Evolutionary conservation across 116 monocot species (phyloP), one percentile per base, ranked within the genome.

Genomic region (Cymodocea nodosa): DNA sequence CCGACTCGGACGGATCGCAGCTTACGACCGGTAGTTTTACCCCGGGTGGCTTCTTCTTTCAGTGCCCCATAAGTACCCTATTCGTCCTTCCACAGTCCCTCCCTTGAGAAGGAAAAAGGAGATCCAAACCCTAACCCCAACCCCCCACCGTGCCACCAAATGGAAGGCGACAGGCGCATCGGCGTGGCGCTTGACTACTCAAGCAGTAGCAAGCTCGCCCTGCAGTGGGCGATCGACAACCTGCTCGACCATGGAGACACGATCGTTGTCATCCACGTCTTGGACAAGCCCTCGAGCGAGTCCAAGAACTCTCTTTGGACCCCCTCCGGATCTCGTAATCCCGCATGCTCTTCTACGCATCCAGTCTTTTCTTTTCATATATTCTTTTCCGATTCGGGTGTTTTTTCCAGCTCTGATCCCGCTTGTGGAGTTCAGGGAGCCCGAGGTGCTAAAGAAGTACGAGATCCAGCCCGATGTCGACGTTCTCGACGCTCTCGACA

Each of bases 181-280:
- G 88, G 84, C 1, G 79, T 88, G 62, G 88, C 88, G 24, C 10
- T 88, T 44, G 88, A 88, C 74, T 84, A 63, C 84, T 88, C 88
- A 22, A 69, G 64, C 67, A 84, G 88, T 76, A 79, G 84, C 79
- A 82, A 84, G 64, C 71, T 44, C 23, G 88, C 88, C 50, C 79
- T 88, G 62, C 50, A 66, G 3, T 88, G 88, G 88, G 81, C 76
- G 23, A 70, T 88, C 70, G 77, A 74, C 65, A 88, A 88, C 74
- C 88, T 88, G 34, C 74, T 84, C 44, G 74, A 79, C 75, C 70
- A 66, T 14, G 77, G 79, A 16, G 88, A 88, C 56, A 84, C 79
- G 35, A 77, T 88, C 67, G 56, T 88, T 71, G 52, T 88, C 72
- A 22, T 88, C 79, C 81, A 81, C 57, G 77, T 84, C 79, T 40